Evolutionary conservation across 495 filamentous ascomycete genomes (phyloP).

Genomic region (Cercophora samala): DNA sequence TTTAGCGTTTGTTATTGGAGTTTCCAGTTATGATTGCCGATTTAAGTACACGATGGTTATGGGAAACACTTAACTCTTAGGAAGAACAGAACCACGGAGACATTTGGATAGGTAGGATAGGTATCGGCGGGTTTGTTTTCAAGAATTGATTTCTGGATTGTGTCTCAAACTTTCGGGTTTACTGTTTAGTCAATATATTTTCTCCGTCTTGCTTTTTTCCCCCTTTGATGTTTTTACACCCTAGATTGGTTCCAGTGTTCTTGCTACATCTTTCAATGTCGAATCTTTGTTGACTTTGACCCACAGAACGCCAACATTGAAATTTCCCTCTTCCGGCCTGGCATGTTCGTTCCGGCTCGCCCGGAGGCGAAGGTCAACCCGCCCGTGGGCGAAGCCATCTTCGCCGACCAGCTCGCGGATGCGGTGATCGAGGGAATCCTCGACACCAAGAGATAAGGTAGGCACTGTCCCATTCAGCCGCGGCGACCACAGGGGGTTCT

Average conservation of each 20-base stretch:
- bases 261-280: background rate
- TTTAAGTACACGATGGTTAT: no score
- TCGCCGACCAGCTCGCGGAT: conserved; percentile 2
- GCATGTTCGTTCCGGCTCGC: background rate
- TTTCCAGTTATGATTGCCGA: background rate
- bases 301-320: background rate
- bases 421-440: background rate
- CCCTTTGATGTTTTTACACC: no score
- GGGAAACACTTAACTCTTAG: no score
- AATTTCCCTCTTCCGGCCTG: background rate
- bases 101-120: no score
- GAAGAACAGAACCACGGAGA: no score
- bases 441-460: background rate
- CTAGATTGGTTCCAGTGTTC: background rate
- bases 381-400: background rate
- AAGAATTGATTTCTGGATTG: no score
- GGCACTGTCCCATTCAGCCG: background rate
- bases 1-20: background rate
- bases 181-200: no score
- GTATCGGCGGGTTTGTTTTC: no score
- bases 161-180: no score
- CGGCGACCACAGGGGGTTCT: background rate
- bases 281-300: background rate
- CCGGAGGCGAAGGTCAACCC: background rate
- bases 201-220: no score